phyloP scores from a whole-genome alignment of 805 yeast species.

The Lachancea quebecensis region DNA sequence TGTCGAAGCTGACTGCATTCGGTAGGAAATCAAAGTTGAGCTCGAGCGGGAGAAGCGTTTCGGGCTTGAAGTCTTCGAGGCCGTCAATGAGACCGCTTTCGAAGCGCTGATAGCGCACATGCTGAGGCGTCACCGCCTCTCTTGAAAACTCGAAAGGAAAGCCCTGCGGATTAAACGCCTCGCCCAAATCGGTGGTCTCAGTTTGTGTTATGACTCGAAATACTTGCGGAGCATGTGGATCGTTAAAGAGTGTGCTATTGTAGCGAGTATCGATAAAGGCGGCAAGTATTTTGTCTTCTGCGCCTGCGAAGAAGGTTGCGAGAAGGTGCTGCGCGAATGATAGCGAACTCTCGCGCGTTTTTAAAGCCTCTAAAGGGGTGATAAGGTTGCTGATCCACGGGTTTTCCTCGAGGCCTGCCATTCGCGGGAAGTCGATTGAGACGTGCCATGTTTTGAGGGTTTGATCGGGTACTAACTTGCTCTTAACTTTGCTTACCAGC shows the following conservation, averaged over 20 bases:
- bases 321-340: constrained; percentile 17
- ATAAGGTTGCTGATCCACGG: constrained; percentile 28
- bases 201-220: constrained; percentile 40
- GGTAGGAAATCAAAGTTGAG: constrained; percentile 64
- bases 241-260: constrained; percentile 48
- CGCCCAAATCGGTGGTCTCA: constrained; percentile 21
- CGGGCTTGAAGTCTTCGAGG: constrained; percentile 38
- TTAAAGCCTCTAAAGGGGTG: constrained; percentile 18
- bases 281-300: constrained; percentile 17
- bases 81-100: constrained; percentile 50
- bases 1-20: constrained; percentile 74
- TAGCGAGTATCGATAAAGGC: constrained; percentile 16
- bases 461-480: constrained; percentile 8
- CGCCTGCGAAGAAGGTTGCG: constrained; percentile 18
- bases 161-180: constrained; percentile 19
- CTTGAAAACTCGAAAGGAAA: constrained; percentile 25
- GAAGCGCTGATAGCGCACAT: constrained; percentile 40
- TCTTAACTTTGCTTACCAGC: constrained; percentile 25
- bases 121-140: constrained; percentile 13
- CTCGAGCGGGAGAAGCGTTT: constrained; percentile 71
- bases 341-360: constrained; percentile 19
- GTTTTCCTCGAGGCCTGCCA: constrained; percentile 13
- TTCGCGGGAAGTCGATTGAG: constrained; percentile 18
- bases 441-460: constrained; percentile 25
- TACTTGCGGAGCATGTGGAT: constrained; percentile 66